Evolutionary conservation across 1,284 basidiomycete genomes (phyloP).

Genomic region (Violaceomyces palustris): DNA sequence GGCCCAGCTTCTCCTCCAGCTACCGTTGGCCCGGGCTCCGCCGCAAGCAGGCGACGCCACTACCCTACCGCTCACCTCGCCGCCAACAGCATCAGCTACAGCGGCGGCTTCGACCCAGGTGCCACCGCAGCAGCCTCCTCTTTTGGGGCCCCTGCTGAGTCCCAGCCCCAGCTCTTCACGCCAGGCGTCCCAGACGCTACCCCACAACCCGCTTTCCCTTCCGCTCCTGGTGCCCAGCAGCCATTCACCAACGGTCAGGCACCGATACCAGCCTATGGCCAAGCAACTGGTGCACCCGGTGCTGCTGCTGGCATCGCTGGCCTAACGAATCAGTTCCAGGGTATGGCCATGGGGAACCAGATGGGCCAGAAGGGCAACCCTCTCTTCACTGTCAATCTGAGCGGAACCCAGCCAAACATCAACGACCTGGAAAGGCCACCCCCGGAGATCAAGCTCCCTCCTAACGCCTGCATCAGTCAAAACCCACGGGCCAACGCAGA

Average conservation of each 20-base stretch:
- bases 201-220: conserved; percentile 5
- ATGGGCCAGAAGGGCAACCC: conserved; percentile 28
- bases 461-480: conserved; percentile 71
- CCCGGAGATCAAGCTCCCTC: conserved; percentile 82
- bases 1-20: conserved; percentile 30
- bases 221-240: conserved; percentile 9
- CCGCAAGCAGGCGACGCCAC: conserved; percentile 54
- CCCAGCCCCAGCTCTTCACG: conserved; percentile 11
- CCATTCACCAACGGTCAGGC: conserved; percentile 7
- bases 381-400: conserved; percentile 42
- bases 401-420: conserved; percentile 64
- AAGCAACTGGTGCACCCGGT: conserved; percentile 3
- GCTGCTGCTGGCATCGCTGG: conserved; percentile 58
- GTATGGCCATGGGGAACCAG: conserved; percentile 67
- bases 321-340: conserved; percentile 75
- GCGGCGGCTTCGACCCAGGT: conserved; percentile 54
- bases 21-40: conserved; percentile 51
- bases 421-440: conserved; percentile 73
- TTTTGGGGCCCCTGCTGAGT: too few relatives aligned
- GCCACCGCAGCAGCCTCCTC: too few relatives aligned
- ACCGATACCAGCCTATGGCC: conserved; percentile 12
- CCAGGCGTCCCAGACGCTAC: conserved; percentile 9
- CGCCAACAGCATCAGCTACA: conserved; percentile 52
- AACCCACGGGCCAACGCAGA: conserved; percentile 79
- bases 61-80: conserved; percentile 55